Percentiles rank a stretch among this genome's conserved stretches.
Conservation (phyloP, 495 filamentous ascomycete genomes). For the Aspergillus bridgeri region DNA sequence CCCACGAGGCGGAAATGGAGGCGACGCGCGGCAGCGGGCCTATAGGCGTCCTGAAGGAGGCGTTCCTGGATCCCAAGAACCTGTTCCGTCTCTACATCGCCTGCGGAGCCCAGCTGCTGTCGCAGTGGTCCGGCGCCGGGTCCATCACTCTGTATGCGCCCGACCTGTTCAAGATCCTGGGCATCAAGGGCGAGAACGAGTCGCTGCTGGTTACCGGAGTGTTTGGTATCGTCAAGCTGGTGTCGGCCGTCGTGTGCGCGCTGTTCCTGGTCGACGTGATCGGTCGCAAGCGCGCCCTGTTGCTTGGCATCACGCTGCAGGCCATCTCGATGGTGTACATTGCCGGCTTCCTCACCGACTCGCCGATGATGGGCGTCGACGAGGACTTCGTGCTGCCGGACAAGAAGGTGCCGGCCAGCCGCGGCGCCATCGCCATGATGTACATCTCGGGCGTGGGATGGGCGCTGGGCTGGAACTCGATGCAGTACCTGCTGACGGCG, state of each 20-base stretch:
- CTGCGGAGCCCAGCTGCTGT: conserved; percentile 57
- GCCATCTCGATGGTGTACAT: conserved; percentile 66
- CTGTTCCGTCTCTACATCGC: conserved; percentile 61
- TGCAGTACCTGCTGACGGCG: conserved; percentile 72
- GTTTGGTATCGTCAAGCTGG: conserved; percentile 68
- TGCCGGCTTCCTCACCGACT: conserved; percentile 59
- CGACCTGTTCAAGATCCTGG: conserved; percentile 63
- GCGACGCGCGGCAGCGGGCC: conserved; percentile 54
- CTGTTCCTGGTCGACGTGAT: conserved; percentile 73
- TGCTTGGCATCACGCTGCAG: conserved; percentile 61
- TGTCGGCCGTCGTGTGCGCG: conserved; percentile 59
- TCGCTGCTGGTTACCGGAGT: conserved; percentile 64
- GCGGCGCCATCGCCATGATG: conserved; percentile 62
- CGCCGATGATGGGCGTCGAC: conserved; percentile 43
- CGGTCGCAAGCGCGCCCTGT: conserved; percentile 65
- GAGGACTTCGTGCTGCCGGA: conserved; percentile 27
- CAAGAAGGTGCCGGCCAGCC: conserved; percentile 35
- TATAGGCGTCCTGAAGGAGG: conserved; percentile 55
- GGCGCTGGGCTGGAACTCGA: conserved; percentile 72
- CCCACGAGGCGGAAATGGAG: conserved; percentile 67
- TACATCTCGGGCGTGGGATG: conserved; percentile 64
- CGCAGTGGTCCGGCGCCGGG: conserved; percentile 68
- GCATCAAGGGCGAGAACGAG: conserved; percentile 57
- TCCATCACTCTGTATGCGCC: conserved; percentile 66
- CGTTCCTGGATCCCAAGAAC: conserved; percentile 57